Evolutionary conservation across 371 early-diverging fungal species (phyloP).

Genomic region (Mucor saturninus): DNA sequence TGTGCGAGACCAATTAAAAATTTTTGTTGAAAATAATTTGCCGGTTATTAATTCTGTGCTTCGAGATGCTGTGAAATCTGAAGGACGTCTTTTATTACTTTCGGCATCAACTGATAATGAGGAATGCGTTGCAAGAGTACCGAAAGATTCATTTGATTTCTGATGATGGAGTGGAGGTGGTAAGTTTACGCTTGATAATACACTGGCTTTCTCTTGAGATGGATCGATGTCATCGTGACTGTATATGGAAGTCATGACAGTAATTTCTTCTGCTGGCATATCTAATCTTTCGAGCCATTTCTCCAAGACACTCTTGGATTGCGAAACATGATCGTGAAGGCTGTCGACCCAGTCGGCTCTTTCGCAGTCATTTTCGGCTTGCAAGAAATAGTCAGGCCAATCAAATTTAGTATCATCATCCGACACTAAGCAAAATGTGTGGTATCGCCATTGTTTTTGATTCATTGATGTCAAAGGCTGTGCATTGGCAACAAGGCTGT

Average conservation of each 20-base stretch:
- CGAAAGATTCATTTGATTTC: constrained; percentile 28
- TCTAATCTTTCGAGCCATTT: constrained; percentile 50
- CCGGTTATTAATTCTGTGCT: constrained; percentile 8
- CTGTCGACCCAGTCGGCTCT: constrained; percentile 32
- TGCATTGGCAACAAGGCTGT: constrained; percentile 26
- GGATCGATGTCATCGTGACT: background rate
- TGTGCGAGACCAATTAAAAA: constrained; percentile 8
- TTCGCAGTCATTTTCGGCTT: constrained; percentile 35
- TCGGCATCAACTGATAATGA: background rate
- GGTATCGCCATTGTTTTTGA: constrained; percentile 16
- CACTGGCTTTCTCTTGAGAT: background rate
- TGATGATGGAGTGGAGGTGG: constrained; percentile 1
- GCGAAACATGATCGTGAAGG: constrained; percentile 27
- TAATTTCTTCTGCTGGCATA: constrained; percentile 19
- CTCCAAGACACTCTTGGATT: constrained; percentile 43
- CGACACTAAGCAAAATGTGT: constrained; percentile 39
- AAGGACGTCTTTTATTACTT: constrained; percentile 10
- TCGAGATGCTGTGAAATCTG: constrained; percentile 5
- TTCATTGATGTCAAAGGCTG: constrained; percentile 17
- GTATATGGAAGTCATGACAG: background rate
- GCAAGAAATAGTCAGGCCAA: constrained; percentile 42
- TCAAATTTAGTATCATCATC: constrained; percentile 33
- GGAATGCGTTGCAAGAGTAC: constrained; percentile 12
- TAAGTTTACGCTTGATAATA: background rate
- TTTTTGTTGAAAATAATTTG: constrained; percentile 4